Evolutionary conservation across 257 asterid species (phyloP), one percentile per base, ranked within the genome.

Genomic region (Solanum verrucosum): DNA sequence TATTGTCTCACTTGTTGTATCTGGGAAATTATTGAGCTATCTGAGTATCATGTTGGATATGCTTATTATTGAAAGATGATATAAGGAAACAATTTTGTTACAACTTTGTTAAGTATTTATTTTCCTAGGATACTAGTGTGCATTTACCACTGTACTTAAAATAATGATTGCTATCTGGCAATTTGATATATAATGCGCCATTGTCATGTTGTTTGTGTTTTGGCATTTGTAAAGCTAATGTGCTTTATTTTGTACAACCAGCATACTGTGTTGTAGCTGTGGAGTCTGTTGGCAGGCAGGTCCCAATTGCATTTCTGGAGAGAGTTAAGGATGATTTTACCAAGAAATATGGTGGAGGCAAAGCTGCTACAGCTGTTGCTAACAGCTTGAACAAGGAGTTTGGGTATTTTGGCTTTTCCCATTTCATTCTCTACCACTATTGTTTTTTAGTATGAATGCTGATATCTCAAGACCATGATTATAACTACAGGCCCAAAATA

Each of bases 361-460:
- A 96, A 90, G 99, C 99, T 87, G 99, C 98, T 83, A 96, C 99
- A 42, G 98, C 99, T 91, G 97, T 91, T 87, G 97, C 98, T 87
- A 94, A 91, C 87, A 91, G 99, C 88, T 91, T 96, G 75, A 96
- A 94, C 90, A 94, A 89, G 91, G 99, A 96, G 72, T 96, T 96
- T 90, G 99, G 98, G 99, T 96, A 93, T 20, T 67, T 29, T 31
- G 9, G 0, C 31, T 25, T 49, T 81, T 21, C 44, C 63, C 84
- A 9, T 25, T 31, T 72, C 18, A 10, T 63, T 33, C 77, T 83
- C 86, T 40, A 5, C 37, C 42, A 40, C 52, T 84, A 34, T 46
- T 52, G 2, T 33, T 44, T 40, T 40, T 67, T 60, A 46, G 21
- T 37, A 44, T 68, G 49, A n/a, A 52, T 16, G 16, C 46, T 46